Evolutionary conservation across 768 basidiomycete genomes (phyloP), one percentile per base, ranked within the genome.

Genomic region (Grammothele lineata): DNA sequence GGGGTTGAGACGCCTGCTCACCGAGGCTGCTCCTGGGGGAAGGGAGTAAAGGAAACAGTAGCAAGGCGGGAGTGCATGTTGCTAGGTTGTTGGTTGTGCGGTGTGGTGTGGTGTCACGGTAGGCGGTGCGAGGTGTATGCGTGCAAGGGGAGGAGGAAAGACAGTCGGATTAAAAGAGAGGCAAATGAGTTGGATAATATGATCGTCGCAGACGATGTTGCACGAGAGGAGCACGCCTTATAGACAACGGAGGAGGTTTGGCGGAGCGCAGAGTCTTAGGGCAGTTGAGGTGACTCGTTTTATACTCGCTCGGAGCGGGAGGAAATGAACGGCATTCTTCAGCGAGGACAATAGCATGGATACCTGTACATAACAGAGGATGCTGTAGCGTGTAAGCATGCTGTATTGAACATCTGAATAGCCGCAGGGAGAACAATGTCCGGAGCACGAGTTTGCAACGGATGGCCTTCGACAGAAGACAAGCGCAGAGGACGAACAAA

Each of bases 1-100:
- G 12, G 12, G 6, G 24, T 24, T 19, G 23, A 37, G 27, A 46
- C n/a, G n/a, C n/a, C n/a, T n/a, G n/a, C 58, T 27, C 43, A 60
- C 58, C 54, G 56, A 50, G 56, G 43, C 36, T 51, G 54, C 40
- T 59, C 56, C 11, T 37, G 45, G 30, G 55, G 27, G 27, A 30
- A 30, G 27, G 27, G 51, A 7, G 38, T 45, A 43, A 55, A 48
- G 27, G 40, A n/a, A 19, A 51, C 32, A 17, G 37, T 37, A 17
- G 25, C 37, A 22, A 51, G 19, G 26, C 41, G 45, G n/a, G 50
- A 39, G 32, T 45, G 36, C 50, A 51, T 51, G 27, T 14, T 30
- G 27, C 14, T 30, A 7, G 27, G 27, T 30, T 7, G 27, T 30
- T 30, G 27, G 27, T 30, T 30, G 27, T 7, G 14, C 27, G 27